phyloP scores from a whole-genome alignment of 768 basidiomycete genomes.

The Mrakia frigida region DNA sequence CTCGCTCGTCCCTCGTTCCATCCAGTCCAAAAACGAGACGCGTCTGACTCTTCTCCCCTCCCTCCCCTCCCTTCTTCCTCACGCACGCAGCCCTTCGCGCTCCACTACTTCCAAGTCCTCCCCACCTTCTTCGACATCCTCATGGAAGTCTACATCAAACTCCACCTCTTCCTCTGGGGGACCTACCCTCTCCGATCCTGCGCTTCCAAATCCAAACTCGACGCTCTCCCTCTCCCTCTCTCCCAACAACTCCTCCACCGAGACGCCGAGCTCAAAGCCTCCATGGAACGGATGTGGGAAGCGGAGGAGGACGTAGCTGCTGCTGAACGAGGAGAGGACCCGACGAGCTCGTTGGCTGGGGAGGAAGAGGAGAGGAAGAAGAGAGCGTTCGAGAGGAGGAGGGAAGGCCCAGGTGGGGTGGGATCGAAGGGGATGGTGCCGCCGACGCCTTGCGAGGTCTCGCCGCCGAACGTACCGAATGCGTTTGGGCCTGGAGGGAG shows the following conservation, averaged over 20 bases:
- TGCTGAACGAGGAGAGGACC: neutral
- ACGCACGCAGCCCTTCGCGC: constrained; percentile 12
- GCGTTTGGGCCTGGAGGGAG: neutral
- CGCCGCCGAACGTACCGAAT: neutral
- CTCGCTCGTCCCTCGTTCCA: neutral
- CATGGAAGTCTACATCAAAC: constrained; percentile 24
- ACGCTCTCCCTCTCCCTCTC: constrained; percentile 3
- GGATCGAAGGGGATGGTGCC: neutral
- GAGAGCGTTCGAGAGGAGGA: neutral
- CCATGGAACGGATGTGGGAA: neutral
- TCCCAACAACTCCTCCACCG: constrained; percentile 2
- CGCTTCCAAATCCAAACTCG: constrained; percentile 14
- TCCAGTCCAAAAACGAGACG: neutral
- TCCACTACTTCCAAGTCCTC: constrained; percentile 28
- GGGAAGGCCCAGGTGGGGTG: neutral
- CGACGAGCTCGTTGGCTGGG: no score
- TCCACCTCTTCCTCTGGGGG: constrained; percentile 8
- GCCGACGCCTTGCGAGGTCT: neutral
- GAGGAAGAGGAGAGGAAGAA: neutral
- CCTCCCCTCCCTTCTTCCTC: neutral
- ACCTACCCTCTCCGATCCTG: constrained; percentile 8
- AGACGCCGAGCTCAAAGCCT: neutral
- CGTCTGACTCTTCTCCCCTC: neutral
- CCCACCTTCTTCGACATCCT: constrained; percentile 29
- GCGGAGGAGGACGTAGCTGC: neutral